phyloP scores from a whole-genome alignment of 2,329 filamentous ascomycete species.

The Sclerotinia minor region DNA sequence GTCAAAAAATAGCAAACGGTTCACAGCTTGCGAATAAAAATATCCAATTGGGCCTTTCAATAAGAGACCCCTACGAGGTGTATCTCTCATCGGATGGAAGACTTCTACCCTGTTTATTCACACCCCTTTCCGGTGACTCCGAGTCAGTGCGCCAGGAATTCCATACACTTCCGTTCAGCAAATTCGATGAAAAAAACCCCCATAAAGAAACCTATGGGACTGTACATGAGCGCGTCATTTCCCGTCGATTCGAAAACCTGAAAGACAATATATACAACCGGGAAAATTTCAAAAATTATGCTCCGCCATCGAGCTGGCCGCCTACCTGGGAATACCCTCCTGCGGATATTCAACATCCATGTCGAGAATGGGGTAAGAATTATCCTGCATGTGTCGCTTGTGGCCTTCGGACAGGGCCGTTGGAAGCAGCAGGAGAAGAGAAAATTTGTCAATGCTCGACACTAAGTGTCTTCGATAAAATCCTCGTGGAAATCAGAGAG shows the following conservation, averaged over 20 bases:
- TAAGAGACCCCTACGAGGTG: slow-evolving; percentile 14
- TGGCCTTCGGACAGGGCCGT: slow-evolving; percentile 4
- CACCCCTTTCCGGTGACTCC: not conserved
- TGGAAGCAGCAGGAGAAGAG: not conserved
- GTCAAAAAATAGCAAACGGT: not conserved
- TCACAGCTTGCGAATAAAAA: not conserved
- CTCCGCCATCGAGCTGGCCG: slow-evolving; percentile 2
- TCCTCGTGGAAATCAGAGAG: slow-evolving; percentile 13
- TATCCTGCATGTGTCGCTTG: slow-evolving; percentile 20
- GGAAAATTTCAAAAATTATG: slow-evolving; percentile 5
- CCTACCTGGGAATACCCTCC: slow-evolving; percentile 20
- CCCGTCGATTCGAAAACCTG: not conserved
- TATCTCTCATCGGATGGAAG: slow-evolving; percentile 12
- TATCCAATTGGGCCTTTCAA: slow-evolving; percentile 6
- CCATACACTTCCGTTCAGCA: not conserved
- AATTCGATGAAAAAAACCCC: not conserved
- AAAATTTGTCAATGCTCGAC: slow-evolving; percentile 1
- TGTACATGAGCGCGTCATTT: no score
- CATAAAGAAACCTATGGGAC: not conserved
- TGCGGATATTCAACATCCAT: slow-evolving; percentile 21
- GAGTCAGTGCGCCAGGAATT: not conserved
- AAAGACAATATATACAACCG: slow-evolving; percentile 4
- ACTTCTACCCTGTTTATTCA: slow-evolving; percentile 2
- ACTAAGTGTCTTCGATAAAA: not conserved
- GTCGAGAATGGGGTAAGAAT: slow-evolving; percentile 12